Base-by-base conservation (phyloP, 108 stramenopile genomes). In the Mayamaea pseudoterrestris region DNA sequence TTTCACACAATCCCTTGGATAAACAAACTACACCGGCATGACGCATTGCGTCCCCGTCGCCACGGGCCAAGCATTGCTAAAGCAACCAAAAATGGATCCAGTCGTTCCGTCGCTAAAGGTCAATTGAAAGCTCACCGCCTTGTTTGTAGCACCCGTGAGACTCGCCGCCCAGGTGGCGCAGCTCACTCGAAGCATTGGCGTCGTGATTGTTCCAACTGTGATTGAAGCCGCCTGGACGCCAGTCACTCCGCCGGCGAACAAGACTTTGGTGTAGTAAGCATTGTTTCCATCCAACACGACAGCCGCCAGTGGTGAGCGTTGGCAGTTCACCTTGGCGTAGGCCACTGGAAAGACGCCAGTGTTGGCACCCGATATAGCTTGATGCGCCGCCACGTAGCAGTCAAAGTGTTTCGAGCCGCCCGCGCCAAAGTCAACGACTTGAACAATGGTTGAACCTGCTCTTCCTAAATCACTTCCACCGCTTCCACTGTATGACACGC, bases 111-210 rank as follows among this genome's bases (percentile, higher is more conserved):
- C 47, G 35, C 29, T 3, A 35, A 29, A 30, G 6, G 47, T 49
- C n/a, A 44, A 25, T 3, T 13, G 5, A 9, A 25, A 44, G 3
- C 18, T 26, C n/a, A 21, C 22, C 5, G 21, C 44, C 11, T 8
- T 34, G 18, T 21, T 21, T 4, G 4, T 21, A 14, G n/a, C 14
- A 14, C 44, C 44, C 3, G 23, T 5, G 18, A 44, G 44, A 3
- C 5, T 3, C n/a, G 44, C 22, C 21, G 44, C 44, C 44, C 44
- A 44, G 9, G 44, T 44, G 22, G 44, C 44, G n/a, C 44, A 21
- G 16, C 37, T 20, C 16, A 14, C 20, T 8, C 37, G 16, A 18
- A 18, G 37, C 16, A 39, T 14, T 18, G 16, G 5, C 3, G 4
- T 25, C n/a, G 13, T 3, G n/a, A 25, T 5, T 22, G 23, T 24